Percentiles rank a stretch among this genome's conserved stretches.
These are phyloP conservation scores for Cinchona pubescens DNA, from an alignment of 257 asterid genomes.

Conservation along the genomic window DNA sequence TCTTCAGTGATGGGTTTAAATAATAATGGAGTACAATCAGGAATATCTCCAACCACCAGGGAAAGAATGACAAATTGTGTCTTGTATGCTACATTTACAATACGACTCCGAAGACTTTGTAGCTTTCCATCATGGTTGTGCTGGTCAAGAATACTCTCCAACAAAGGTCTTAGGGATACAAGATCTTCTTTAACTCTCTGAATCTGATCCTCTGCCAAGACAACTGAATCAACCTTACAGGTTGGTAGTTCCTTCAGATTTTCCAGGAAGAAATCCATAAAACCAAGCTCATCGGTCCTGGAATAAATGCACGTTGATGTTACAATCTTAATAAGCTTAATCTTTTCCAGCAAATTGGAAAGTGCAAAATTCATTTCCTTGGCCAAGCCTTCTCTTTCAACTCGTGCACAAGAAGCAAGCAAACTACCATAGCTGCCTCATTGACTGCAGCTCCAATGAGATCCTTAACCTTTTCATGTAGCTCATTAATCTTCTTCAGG, in stretches of 20 bases:
- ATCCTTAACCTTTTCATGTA: not conserved
- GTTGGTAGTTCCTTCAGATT: not conserved
- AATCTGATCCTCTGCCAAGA: not conserved
- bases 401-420: not conserved
- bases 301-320: not conserved
- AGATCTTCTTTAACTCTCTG: not conserved
- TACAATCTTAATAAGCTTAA: not conserved
- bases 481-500: not conserved
- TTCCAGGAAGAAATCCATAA: not conserved
- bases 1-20: not conserved
- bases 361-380: not conserved
- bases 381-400: slow-evolving; percentile 3
- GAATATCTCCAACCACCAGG: not conserved
- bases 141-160: not conserved
- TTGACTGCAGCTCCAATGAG: not conserved
- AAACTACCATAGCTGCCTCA: not conserved
- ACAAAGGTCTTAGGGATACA: not conserved
- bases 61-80: slow-evolving; percentile 3
- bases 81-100: not conserved
- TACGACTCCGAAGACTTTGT: not conserved
- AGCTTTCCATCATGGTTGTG: not conserved
- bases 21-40: not conserved
- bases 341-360: not conserved
- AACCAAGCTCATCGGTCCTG: not conserved
- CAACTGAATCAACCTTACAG: not conserved